Percentiles rank a stretch among this genome's conserved stretches.
Evolutionary conservation across 2,329 filamentous ascomycete genomes (phyloP).

Genomic region (Alternaria consortialis): DNA sequence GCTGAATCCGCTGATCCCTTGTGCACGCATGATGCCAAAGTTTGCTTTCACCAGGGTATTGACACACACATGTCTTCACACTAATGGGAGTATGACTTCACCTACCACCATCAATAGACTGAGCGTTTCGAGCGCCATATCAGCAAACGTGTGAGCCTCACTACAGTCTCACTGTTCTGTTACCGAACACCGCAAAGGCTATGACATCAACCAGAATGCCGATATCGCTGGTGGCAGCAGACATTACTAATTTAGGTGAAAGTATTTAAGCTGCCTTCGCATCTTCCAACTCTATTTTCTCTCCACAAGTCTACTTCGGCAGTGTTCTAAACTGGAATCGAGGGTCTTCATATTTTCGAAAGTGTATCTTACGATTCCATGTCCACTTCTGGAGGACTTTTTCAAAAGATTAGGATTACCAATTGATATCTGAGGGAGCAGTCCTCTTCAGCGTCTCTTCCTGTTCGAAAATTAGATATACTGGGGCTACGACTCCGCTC

Average conservation of each 20-base stretch:
- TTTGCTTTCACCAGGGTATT: too few species aligned
- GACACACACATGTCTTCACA: too few species aligned
- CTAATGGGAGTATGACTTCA: too few species aligned
- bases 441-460: background rate
- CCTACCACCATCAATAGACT: background rate
- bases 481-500: background rate
- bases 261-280: background rate
- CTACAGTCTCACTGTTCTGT: fast-evolving
- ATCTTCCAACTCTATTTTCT: background rate
- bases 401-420: background rate
- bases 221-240: background rate
- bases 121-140: fast-evolving
- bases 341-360: background rate
- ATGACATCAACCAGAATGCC: background rate
- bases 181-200: background rate
- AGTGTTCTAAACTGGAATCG: background rate
- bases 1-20: too few species aligned
- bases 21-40: too few species aligned
- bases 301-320: background rate
- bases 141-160: background rate
- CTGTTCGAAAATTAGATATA: background rate
- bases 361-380: background rate
- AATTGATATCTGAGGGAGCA: background rate
- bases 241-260: fast-evolving
- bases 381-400: background rate